Percentiles rank a stretch among this genome's conserved stretches.
Evolutionary conservation across 2,329 filamentous ascomycete species (phyloP).

Genomic region (Coccinonectria pachysandricola): DNA sequence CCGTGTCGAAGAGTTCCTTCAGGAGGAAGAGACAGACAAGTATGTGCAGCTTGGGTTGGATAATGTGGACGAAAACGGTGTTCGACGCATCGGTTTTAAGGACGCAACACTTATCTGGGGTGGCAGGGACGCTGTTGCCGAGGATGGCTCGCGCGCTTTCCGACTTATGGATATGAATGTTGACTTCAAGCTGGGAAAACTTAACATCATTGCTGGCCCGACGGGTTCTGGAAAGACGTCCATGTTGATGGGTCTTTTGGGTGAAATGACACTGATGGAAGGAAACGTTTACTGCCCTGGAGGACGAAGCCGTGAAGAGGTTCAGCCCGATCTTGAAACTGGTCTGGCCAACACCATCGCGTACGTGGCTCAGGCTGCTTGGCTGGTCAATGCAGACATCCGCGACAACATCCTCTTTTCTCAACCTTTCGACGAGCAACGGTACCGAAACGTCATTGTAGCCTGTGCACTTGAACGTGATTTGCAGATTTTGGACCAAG

Average conservation of each 20-base stretch:
- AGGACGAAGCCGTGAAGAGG: constrained; percentile 74
- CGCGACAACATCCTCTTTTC: constrained; percentile 94
- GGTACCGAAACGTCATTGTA: constrained; percentile 80
- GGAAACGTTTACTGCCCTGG: constrained; percentile 80
- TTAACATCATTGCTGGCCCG: constrained; percentile 87
- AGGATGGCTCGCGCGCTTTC: constrained; percentile 64
- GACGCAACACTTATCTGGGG: constrained; percentile 87
- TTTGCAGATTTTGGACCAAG: constrained; percentile 81
- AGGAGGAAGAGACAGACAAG: constrained; percentile 92
- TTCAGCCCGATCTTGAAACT: constrained; percentile 71
- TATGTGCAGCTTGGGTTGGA: constrained; percentile 71
- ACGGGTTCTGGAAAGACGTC: constrained; percentile 96
- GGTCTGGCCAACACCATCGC: constrained; percentile 85
- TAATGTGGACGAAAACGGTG: constrained; percentile 56
- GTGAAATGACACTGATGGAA: constrained; percentile 83
- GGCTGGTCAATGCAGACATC: constrained; percentile 93
- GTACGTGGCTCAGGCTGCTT: constrained; percentile 93
- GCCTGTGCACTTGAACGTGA: constrained; percentile 89
- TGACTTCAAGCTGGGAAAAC: constrained; percentile 71
- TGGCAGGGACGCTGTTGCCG: constrained; percentile 47
- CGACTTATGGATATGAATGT: constrained; percentile 74
- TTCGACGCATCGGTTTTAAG: constrained; percentile 73
- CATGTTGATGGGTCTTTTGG: constrained; percentile 86
- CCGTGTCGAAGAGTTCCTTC: constrained; percentile 88
- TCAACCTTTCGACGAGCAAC: constrained; percentile 64